These are phyloP conservation scores for Orbilia quercus DNA, from an alignment of 2,329 filamentous ascomycete genomes.

Conservation along the genomic window DNA sequence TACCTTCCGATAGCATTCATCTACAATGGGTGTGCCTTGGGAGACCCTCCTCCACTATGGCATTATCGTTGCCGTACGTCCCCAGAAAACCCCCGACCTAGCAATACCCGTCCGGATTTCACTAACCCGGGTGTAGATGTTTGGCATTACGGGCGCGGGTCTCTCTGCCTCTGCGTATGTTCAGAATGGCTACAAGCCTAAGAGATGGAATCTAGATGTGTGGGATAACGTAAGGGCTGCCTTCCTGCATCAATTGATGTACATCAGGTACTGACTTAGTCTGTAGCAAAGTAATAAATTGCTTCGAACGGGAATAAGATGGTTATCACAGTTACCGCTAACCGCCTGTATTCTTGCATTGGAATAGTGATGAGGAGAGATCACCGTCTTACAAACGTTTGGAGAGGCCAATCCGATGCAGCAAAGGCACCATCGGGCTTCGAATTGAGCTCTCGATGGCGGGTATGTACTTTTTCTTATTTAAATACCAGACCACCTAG, in stretches of 20 bases:
- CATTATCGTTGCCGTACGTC: conserved; percentile 72
- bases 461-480: conserved; percentile 64
- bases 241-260: conserved; percentile 60
- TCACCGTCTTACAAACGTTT: conserved; percentile 70
- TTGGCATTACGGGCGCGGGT: conserved; percentile 71
- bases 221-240: conserved; percentile 71
- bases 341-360: not conserved
- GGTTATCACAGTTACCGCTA: not conserved
- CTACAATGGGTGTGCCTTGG: conserved; percentile 73
- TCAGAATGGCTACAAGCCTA: conserved; percentile 72
- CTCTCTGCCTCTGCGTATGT: conserved; percentile 70
- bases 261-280: conserved; percentile 68
- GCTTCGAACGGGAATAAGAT: not conserved
- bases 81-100: conserved; percentile 34
- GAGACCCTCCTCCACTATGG: conserved; percentile 74
- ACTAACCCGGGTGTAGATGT: conserved; percentile 68
- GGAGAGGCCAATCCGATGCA: conserved; percentile 71
- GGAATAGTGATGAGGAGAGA: conserved; percentile 74
- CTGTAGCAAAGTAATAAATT: conserved; percentile 52
- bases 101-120: not conserved
- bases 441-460: conserved; percentile 74
- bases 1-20: conserved; percentile 22
- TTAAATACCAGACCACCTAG: not conserved
- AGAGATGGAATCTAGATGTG: conserved; percentile 71
- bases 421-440: conserved; percentile 70